Conservation (phyloP, 768 basidiomycete species). For the Strobilomyces dryophilus region DNA sequence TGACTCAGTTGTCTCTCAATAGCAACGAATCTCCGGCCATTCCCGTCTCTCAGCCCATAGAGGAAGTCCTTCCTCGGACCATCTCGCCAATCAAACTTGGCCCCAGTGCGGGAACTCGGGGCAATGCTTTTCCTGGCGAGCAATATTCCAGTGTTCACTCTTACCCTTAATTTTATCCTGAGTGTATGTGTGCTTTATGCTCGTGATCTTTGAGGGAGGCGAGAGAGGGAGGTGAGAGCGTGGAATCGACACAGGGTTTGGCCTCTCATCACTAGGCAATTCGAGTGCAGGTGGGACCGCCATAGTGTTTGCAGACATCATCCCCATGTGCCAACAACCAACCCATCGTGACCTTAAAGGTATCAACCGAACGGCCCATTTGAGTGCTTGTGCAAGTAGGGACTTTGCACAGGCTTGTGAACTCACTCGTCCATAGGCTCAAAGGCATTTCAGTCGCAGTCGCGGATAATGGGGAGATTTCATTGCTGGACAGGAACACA, state of each 20-base stretch:
- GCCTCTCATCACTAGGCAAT: not conserved
- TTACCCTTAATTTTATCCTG: not conserved
- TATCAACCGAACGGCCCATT: constrained; percentile 64
- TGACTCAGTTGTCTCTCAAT: not conserved
- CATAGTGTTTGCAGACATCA: too few relatives aligned
- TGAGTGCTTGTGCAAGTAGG: constrained; percentile 78
- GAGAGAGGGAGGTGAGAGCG: too few relatives aligned
- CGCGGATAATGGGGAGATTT: constrained; percentile 83
- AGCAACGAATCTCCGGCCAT: constrained; percentile 11
- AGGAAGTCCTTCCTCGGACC: constrained; percentile 45
- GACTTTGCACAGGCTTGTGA: constrained; percentile 68
- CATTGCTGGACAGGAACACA: constrained; percentile 68
- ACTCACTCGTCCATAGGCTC: constrained; percentile 72
- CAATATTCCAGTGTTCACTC: not conserved
- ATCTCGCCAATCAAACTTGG: constrained; percentile 58
- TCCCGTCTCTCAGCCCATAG: constrained; percentile 36
- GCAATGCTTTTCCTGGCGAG: not conserved
- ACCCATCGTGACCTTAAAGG: constrained; percentile 55
- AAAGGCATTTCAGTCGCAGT: constrained; percentile 75
- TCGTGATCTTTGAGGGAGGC: not conserved
- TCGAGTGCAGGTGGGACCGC: too few relatives aligned
- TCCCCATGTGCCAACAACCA: constrained; percentile 58
- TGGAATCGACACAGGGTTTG: not conserved
- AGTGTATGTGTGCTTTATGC: not conserved
- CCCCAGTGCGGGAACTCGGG: constrained; percentile 47